phyloP scores from a whole-genome alignment of 2,329 filamentous ascomycete genomes.

The Fusarium dimerum region DNA sequence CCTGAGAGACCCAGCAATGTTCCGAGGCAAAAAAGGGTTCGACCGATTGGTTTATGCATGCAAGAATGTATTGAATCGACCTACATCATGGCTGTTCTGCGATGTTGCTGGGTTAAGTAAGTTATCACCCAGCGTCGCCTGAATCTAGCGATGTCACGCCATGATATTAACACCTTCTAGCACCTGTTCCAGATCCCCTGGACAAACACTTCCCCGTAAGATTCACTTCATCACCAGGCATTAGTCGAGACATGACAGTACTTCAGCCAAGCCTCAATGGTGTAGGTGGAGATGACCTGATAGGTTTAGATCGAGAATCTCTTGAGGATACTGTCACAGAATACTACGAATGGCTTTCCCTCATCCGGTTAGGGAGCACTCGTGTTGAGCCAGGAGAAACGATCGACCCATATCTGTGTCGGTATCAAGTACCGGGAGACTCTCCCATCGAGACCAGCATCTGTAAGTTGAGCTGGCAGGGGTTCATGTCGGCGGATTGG shows the following conservation, averaged over 20 bases:
- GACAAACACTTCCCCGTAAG: slow-evolving; percentile 44
- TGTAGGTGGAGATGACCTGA: slow-evolving; percentile 29
- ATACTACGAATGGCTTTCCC: slow-evolving; percentile 73
- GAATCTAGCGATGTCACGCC: background rate
- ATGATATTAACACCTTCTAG: slow-evolving; percentile 38
- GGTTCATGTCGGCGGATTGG: slow-evolving; percentile 58
- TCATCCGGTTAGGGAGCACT: slow-evolving; percentile 68
- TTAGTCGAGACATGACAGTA: slow-evolving; percentile 18
- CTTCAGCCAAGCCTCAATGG: slow-evolving; percentile 27
- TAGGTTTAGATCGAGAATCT: slow-evolving; percentile 44
- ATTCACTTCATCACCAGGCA: slow-evolving; percentile 36
- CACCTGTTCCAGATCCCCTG: slow-evolving; percentile 51
- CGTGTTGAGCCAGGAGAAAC: slow-evolving; percentile 57
- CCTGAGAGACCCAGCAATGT: slow-evolving; percentile 72
- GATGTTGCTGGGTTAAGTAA: slow-evolving; percentile 49
- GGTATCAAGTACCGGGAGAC: slow-evolving; percentile 60
- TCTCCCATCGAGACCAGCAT: slow-evolving; percentile 33
- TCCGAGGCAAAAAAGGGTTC: slow-evolving; percentile 81
- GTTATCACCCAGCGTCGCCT: slow-evolving; percentile 2
- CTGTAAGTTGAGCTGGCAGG: slow-evolving; percentile 59
- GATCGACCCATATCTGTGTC: slow-evolving; percentile 69
- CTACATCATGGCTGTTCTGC: slow-evolving; percentile 76
- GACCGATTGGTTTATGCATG: slow-evolving; percentile 77
- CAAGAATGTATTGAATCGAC: slow-evolving; percentile 70
- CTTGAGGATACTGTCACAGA: slow-evolving; percentile 65